A percentile compares a stretch with the other conserved stretches of the same genome.
Evolutionary conservation across 345 rosid genomes (phyloP).

Genomic region (Salix caprea): DNA sequence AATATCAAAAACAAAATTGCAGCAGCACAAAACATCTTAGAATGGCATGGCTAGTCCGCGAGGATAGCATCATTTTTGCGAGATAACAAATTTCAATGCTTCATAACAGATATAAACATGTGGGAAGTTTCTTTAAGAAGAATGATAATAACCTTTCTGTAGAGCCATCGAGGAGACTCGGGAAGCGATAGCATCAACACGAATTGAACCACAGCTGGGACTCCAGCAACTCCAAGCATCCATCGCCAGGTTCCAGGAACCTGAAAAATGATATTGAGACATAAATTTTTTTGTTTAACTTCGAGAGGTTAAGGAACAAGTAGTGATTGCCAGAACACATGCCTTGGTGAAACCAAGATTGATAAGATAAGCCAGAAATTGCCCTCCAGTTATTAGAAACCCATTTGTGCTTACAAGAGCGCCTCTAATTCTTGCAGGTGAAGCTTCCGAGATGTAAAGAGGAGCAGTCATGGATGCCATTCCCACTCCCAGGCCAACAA

Average conservation of each 20-base stretch:
- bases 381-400: constrained; percentile 80
- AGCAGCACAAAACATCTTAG: neutral
- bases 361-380: constrained; percentile 72
- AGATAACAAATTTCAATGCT: neutral
- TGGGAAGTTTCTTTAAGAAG: neutral
- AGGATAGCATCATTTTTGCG: neutral
- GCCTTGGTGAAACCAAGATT: constrained; percentile 72
- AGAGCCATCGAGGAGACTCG: constrained; percentile 89
- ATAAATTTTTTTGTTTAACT: neutral
- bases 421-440: constrained; percentile 81
- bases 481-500: constrained; percentile 89
- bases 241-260: constrained; percentile 74
- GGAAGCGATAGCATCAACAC: constrained; percentile 62
- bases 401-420: constrained; percentile 86
- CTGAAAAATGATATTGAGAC: neutral
- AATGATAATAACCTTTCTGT: constrained; percentile 33
- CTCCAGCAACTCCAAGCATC: constrained; percentile 83
- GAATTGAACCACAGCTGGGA: constrained; percentile 64
- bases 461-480: constrained; percentile 98
- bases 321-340: neutral
- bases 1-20: neutral
- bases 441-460: constrained; percentile 82
- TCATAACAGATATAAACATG: neutral
- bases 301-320: neutral
- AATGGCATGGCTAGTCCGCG: neutral